These are phyloP conservation scores for Mortierella alpina DNA, from an alignment of 192 early-diverging fungal species.

Conservation along the genomic window DNA sequence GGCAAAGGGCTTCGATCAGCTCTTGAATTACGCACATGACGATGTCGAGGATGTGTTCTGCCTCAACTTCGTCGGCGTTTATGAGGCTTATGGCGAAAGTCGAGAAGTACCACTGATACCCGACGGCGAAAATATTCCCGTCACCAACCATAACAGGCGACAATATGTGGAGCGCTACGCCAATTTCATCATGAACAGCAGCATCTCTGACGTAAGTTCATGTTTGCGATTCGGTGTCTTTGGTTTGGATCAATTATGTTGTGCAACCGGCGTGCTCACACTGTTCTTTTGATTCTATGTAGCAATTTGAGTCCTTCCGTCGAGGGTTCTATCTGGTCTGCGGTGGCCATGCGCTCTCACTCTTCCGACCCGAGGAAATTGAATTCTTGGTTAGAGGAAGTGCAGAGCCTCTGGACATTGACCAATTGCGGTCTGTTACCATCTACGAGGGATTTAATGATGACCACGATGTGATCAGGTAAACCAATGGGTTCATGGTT, in stretches of 20 bases:
- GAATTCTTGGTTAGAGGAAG: constrained; percentile 91
- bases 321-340: constrained; percentile 91
- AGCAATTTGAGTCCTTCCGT: constrained; percentile 86
- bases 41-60: constrained; percentile 91
- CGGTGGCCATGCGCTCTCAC: constrained; percentile 84
- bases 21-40: constrained; percentile 79
- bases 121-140: constrained; percentile 66
- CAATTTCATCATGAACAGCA: constrained; percentile 83
- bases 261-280: background rate
- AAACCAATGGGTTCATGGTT: constrained; percentile 20
- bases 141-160: constrained; percentile 72
- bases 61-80: constrained; percentile 80
- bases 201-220: constrained; percentile 61
- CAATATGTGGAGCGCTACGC: constrained; percentile 89
- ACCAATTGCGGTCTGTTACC: constrained; percentile 63
- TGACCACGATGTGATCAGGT: constrained; percentile 63
- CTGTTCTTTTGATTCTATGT: background rate
- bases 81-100: constrained; percentile 78
- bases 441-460: constrained; percentile 73
- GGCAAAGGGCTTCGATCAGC: constrained; percentile 82
- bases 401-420: constrained; percentile 71
- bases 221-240: too few species aligned
- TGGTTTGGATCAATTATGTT: constrained; percentile 1
- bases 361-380: constrained; percentile 94
- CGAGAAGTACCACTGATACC: constrained; percentile 72